A percentile compares a stretch with the other conserved stretches of the same genome.
These are phyloP conservation scores for Fusarium caatingaense DNA, from an alignment of 2,329 filamentous ascomycete genomes.

Conservation along the genomic window DNA sequence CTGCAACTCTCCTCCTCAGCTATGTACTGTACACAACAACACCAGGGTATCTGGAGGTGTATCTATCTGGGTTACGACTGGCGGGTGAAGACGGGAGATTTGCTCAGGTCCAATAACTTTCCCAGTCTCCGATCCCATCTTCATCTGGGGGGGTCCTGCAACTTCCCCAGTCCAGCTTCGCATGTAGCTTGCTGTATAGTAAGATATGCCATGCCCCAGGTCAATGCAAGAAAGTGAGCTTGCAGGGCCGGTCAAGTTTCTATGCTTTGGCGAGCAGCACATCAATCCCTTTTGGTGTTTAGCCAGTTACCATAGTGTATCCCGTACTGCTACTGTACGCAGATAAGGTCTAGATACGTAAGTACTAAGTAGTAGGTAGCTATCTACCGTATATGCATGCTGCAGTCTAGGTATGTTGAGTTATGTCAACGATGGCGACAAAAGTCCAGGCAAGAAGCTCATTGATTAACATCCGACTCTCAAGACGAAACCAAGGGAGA, in stretches of 20 bases:
- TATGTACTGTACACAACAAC: neutral
- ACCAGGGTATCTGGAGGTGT: constrained; percentile 2
- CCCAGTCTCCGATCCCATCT: constrained; percentile 24
- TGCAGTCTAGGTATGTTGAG: constrained; percentile 5
- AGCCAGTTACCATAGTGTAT: constrained; percentile 1
- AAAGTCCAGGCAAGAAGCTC: constrained; percentile 10
- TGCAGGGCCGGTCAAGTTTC: constrained; percentile 24
- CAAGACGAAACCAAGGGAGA: constrained; percentile 25
- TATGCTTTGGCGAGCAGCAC: constrained; percentile 17
- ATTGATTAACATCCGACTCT: constrained; percentile 2
- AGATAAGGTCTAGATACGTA: constrained; percentile 23
- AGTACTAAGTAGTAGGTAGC: constrained; percentile 1
- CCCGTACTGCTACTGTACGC: neutral
- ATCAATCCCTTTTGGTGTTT: constrained; percentile 20
- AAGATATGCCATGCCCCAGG: constrained; percentile 19
- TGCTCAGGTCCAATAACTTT: constrained; percentile 17
- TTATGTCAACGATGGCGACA: constrained; percentile 11
- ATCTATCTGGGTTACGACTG: constrained; percentile 27
- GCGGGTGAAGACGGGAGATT: constrained; percentile 23
- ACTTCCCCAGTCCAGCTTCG: constrained; percentile 15
- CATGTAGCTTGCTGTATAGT: constrained; percentile 2
- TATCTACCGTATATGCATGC: constrained; percentile 29
- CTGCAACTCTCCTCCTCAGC: constrained; percentile 1
- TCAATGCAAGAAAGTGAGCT: constrained; percentile 11
- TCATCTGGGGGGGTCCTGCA: constrained; percentile 8